Evolutionary conservation across 148 eudicot species (phyloP).

Genomic region (Vaccinium myrtillus): DNA sequence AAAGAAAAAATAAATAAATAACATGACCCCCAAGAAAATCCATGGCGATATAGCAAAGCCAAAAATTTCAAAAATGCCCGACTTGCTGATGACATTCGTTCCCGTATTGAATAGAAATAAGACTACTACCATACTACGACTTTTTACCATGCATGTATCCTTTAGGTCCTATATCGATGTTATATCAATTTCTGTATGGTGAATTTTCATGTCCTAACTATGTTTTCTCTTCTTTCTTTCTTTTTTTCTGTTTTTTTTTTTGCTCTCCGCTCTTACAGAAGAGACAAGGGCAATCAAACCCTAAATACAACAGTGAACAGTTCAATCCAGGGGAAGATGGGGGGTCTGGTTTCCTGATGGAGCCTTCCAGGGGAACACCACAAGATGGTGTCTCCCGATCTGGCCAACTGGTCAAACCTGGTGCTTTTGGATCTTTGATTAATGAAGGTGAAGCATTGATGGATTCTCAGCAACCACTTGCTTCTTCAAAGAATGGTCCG

Average conservation of each 20-base stretch:
- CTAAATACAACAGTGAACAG: slow-evolving; percentile 52
- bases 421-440: slow-evolving; percentile 23
- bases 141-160: background rate
- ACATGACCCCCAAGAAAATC: background rate
- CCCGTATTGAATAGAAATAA: background rate
- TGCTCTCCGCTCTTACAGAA: slow-evolving; percentile 33
- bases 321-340: slow-evolving; percentile 49
- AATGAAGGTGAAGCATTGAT: slow-evolving; percentile 26
- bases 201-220: background rate
- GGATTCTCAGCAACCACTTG: slow-evolving; percentile 24
- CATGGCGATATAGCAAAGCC: background rate
- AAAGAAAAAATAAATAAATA: background rate
- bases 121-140: background rate
- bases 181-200: background rate
- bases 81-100: background rate
- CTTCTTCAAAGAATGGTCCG: slow-evolving; percentile 27
- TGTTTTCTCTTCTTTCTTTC: background rate
- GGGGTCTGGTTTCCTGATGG: slow-evolving; percentile 46
- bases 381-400: slow-evolving; percentile 26
- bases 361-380: slow-evolving; percentile 32
- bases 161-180: background rate
- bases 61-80: background rate
- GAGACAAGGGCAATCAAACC: slow-evolving; percentile 40
- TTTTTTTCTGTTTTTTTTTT: background rate
- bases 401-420: slow-evolving; percentile 19